Conservation (phyloP, 805 yeast genomes). For the Citeromyces matritensis region DNA sequence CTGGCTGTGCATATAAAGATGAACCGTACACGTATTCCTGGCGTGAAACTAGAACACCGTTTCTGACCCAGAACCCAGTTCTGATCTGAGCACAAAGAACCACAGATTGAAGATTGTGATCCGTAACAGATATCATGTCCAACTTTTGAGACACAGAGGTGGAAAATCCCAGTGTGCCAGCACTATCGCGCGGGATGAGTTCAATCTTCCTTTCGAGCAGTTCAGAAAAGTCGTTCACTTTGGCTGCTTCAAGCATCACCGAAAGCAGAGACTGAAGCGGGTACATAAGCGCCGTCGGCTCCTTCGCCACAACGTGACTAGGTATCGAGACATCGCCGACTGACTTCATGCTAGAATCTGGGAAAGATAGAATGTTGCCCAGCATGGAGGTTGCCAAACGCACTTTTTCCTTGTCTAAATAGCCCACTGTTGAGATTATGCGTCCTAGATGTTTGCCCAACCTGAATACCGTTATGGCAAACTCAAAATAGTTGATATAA, state of each 20-base stretch:
- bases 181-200: neutral
- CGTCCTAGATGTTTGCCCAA: constrained; percentile 11
- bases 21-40: constrained; percentile 34
- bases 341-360: constrained; percentile 10
- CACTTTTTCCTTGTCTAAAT: constrained; percentile 6
- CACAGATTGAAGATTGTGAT: constrained; percentile 40
- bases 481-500: constrained; percentile 32
- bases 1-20: constrained; percentile 21
- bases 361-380: constrained; percentile 15
- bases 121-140: constrained; percentile 33
- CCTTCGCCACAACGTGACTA: constrained; percentile 21
- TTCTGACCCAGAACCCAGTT: constrained; percentile 61
- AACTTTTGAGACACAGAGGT: constrained; percentile 1
- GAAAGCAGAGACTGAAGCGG: constrained; percentile 47
- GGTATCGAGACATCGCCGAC: constrained; percentile 15
- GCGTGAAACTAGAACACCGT: constrained; percentile 39
- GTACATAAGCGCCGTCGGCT: constrained; percentile 39
- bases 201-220: constrained; percentile 6
- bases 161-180: no score
- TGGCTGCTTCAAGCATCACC: constrained; percentile 19
- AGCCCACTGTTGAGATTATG: constrained; percentile 6
- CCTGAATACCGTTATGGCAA: constrained; percentile 8
- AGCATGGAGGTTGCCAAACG: constrained; percentile 17
- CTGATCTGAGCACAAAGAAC: constrained; percentile 49
- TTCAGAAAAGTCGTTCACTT: constrained; percentile 9